These are phyloP conservation scores for Trichosphaerium sp. DNA, from an alignment of 78 protist genomes.

Conservation along the genomic window DNA sequence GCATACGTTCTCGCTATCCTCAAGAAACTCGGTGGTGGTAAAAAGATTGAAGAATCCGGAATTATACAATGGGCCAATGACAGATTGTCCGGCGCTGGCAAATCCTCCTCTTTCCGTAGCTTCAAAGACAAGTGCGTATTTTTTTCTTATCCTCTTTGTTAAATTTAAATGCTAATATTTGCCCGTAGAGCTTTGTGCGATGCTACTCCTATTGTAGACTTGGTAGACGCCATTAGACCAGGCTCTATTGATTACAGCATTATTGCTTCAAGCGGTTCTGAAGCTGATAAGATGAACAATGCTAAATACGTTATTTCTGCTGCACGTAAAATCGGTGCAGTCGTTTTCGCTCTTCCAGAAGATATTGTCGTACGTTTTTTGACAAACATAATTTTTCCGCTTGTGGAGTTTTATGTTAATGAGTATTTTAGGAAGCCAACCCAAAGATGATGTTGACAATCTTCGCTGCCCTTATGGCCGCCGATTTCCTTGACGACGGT, in stretches of 20 bases:
- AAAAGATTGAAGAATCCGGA: slow-evolving; percentile 53
- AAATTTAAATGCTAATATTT: too few species aligned
- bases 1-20: slow-evolving; percentile 34
- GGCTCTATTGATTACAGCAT: slow-evolving; percentile 37
- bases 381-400: too few species aligned
- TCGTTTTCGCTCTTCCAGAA: slow-evolving; percentile 79
- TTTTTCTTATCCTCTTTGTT: too few species aligned
- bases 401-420: too few species aligned
- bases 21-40: slow-evolving; percentile 22
- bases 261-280: slow-evolving; percentile 29
- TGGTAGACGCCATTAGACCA: slow-evolving; percentile 66
- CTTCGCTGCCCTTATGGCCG: slow-evolving; percentile 42
- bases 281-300: slow-evolving; percentile 56
- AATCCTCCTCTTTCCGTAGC: slow-evolving; percentile 15
- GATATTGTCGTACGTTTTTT: slow-evolving; percentile 84
- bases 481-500: too few species aligned
- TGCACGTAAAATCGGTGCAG: slow-evolving; percentile 85
- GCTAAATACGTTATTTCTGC: slow-evolving; percentile 70
- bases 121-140: slow-evolving; percentile 57
- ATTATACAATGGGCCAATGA: slow-evolving; percentile 65
- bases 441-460: slow-evolving; percentile 46
- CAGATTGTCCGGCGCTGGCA: slow-evolving; percentile 11
- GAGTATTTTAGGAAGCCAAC: too few species aligned
- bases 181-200: too few species aligned
- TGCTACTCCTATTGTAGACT: slow-evolving; percentile 59